A percentile compares a stretch with the other conserved stretches of the same genome.
These are phyloP conservation scores for Trypanosoma lewisi DNA, from an alignment of 208 protist genomes.

Conservation along the genomic window DNA sequence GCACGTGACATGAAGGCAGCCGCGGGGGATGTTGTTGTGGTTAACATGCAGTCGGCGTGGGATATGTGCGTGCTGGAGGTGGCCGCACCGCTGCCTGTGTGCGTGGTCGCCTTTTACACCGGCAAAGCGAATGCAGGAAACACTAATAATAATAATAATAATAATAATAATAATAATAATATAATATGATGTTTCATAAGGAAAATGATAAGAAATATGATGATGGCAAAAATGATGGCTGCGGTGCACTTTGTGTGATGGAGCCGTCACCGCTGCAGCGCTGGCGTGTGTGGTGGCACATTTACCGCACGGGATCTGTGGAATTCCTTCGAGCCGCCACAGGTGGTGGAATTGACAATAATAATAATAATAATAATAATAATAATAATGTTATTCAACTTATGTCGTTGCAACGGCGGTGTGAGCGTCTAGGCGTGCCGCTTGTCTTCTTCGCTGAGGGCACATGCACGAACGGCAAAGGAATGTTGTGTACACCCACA, in stretches of 20 bases:
- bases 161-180: background rate
- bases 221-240: background rate
- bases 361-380: background rate
- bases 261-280: conserved; percentile 62
- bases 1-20: background rate
- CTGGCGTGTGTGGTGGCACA: conserved; percentile 59
- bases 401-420: conserved; percentile 31
- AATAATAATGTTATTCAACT: conserved; percentile 20
- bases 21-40: conserved; percentile 61
- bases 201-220: background rate
- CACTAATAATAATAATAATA: background rate
- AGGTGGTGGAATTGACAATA: conserved; percentile 21
- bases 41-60: conserved; percentile 72
- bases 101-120: conserved; percentile 30
- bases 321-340: conserved; percentile 28
- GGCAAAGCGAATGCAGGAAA: background rate
- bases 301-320: conserved; percentile 40
- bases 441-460: conserved; percentile 69
- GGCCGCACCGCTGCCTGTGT: conserved; percentile 35
- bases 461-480: conserved; percentile 74
- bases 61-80: conserved; percentile 67
- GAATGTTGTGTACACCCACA: conserved; percentile 39
- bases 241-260: conserved; percentile 30
- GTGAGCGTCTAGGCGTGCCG: conserved; percentile 36
- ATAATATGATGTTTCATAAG: too few species aligned